These are phyloP conservation scores for Lecanoromycetidae sp. DNA, from an alignment of 2,329 filamentous ascomycete genomes.

Conservation along the genomic window DNA sequence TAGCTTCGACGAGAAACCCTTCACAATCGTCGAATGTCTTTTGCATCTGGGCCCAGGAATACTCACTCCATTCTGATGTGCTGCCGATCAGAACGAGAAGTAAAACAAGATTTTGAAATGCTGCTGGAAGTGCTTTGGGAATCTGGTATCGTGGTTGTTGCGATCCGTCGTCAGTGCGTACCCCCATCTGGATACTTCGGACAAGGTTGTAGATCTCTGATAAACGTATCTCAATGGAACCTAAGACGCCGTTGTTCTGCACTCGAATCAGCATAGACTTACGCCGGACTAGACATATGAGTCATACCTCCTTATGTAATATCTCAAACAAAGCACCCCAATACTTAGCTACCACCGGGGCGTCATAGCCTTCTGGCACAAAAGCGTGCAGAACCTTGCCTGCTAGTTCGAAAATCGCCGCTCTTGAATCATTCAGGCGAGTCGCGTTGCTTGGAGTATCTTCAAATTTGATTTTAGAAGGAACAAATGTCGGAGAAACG, in stretches of 20 bases:
- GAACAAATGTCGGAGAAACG: not conserved
- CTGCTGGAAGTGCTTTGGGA: conserved; percentile 8
- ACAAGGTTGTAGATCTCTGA: not conserved
- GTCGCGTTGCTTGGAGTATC: not conserved
- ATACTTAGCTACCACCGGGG: conserved; percentile 1
- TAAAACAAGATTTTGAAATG: conserved; percentile 8
- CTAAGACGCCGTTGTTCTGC: not conserved
- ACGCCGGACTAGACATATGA: not conserved
- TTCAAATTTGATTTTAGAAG: not conserved
- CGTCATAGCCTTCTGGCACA: conserved; percentile 2
- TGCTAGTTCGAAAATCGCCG: not conserved
- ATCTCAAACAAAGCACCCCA: conserved; percentile 5
- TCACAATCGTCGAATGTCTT: conserved; percentile 5
- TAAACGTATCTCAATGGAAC: not conserved
- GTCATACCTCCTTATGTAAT: not conserved
- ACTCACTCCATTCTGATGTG: not conserved
- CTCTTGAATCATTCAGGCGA: not conserved
- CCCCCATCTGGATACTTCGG: conserved; percentile 4
- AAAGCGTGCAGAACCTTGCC: not conserved
- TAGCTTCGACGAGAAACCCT: conserved; percentile 2
- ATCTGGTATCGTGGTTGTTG: conserved; percentile 10
- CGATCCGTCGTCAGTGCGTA: conserved; percentile 4
- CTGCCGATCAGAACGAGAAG: conserved; percentile 2
- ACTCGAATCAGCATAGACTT: not conserved
- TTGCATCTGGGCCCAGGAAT: conserved; percentile 4